Percentiles rank a stretch among this genome's conserved stretches.
Evolutionary conservation across 2,329 filamentous ascomycete genomes (phyloP).

Genomic region (Epichloe elymi): DNA sequence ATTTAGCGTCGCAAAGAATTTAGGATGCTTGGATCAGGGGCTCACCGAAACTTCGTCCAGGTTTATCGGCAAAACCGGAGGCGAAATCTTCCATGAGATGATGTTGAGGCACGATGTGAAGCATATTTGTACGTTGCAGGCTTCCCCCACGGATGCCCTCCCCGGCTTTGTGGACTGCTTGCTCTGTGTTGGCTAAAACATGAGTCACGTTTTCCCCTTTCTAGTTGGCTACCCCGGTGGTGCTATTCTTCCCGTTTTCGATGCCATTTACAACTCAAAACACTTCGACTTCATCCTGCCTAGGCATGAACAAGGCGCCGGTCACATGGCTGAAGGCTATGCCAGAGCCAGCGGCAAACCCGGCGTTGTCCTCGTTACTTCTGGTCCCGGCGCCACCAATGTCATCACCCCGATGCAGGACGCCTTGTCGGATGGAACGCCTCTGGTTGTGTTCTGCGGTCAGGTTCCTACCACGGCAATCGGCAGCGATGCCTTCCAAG

Average conservation of each 20-base stretch:
- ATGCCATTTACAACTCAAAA: conserved; percentile 96
- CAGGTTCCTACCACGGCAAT: conserved; percentile 86
- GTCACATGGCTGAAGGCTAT: conserved; percentile 97
- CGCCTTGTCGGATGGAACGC: conserved; percentile 87
- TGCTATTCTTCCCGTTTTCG: conserved; percentile 93
- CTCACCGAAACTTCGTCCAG: conserved; percentile 24
- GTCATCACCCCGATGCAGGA: conserved; percentile 95
- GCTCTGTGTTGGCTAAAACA: conserved; percentile 12
- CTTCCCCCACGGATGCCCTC: neutral
- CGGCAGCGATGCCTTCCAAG: conserved; percentile 93
- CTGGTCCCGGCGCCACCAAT: conserved; percentile 91
- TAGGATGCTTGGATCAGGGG: neutral
- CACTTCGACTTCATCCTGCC: conserved; percentile 95
- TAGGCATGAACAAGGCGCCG: conserved; percentile 92
- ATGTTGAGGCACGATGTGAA: conserved; percentile 88
- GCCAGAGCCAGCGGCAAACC: conserved; percentile 87
- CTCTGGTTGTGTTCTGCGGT: conserved; percentile 88
- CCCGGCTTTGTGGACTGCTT: too few species aligned
- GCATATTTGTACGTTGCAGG: conserved; percentile 65
- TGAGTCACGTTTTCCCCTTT: conserved; percentile 4
- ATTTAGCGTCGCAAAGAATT: neutral
- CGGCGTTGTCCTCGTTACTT: conserved; percentile 92
- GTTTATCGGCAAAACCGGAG: conserved; percentile 89
- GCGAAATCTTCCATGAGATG: conserved; percentile 98
- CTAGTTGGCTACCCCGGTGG: conserved; percentile 82